Percentiles rank a stretch among this genome's conserved stretches.
Evolutionary conservation across 179 eudicot species (phyloP).

Genomic region (Beta macrorhiza): DNA sequence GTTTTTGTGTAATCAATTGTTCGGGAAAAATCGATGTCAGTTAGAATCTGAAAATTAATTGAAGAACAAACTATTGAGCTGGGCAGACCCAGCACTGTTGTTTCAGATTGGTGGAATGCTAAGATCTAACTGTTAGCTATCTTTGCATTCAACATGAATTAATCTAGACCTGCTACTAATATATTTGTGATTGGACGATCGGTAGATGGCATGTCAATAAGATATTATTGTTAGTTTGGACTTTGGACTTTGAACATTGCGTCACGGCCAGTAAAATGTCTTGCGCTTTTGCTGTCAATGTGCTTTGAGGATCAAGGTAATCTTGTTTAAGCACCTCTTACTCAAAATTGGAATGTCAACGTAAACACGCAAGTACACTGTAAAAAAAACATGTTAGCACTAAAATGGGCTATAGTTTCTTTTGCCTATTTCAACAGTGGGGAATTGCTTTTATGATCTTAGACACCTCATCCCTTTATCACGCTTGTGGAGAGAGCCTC

Average conservation of each 20-base stretch:
- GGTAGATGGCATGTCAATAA: neutral
- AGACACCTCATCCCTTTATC: neutral
- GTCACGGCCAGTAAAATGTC: neutral
- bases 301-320: neutral
- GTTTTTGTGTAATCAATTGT: neutral
- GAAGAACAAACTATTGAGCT: constrained; percentile 8
- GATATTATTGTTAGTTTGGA: neutral
- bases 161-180: neutral
- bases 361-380: neutral
- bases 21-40: neutral
- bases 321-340: neutral
- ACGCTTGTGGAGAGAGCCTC: too few species aligned
- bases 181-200: neutral
- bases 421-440: neutral
- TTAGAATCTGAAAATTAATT: neutral
- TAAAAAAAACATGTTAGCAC: neutral
- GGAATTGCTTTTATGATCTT: neutral
- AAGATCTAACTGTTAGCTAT: neutral
- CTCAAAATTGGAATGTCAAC: neutral
- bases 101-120: neutral
- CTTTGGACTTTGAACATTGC: neutral
- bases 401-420: neutral
- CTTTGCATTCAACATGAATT: neutral
- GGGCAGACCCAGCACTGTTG: neutral
- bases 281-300: neutral